phyloP scores from a whole-genome alignment of 2,329 filamentous ascomycete genomes.

The Exophiala calicioides region DNA sequence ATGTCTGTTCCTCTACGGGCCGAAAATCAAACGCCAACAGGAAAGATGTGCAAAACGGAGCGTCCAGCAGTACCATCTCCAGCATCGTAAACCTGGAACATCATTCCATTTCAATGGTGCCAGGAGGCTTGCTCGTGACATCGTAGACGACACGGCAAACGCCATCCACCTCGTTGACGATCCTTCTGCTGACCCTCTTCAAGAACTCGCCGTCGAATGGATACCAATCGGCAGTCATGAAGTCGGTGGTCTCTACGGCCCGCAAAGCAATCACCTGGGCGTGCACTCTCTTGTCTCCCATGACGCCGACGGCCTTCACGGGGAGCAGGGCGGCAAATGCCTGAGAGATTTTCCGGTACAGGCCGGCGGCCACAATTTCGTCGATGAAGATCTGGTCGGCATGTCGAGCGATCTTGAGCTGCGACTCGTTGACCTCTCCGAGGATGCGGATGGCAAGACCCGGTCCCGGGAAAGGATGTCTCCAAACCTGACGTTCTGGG shows the following conservation, averaged over 20 bases:
- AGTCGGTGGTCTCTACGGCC: constrained; percentile 64
- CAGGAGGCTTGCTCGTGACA: constrained; percentile 67
- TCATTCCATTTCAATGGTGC: constrained; percentile 73
- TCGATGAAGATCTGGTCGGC: constrained; percentile 50
- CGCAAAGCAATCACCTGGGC: constrained; percentile 63
- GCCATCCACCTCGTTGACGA: constrained; percentile 74
- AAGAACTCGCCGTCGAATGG: constrained; percentile 67
- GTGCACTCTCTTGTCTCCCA: constrained; percentile 70
- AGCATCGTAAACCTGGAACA: no score
- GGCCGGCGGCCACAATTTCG: constrained; percentile 47
- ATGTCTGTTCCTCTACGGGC: no score
- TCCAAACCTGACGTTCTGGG: constrained; percentile 71
- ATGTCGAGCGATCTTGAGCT: constrained; percentile 68
- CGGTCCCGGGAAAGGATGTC: constrained; percentile 76
- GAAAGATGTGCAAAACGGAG: no score
- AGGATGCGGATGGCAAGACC: constrained; percentile 77
- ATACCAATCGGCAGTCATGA: constrained; percentile 75
- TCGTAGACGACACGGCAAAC: constrained; percentile 64
- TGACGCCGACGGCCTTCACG: constrained; percentile 66
- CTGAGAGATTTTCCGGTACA: constrained; percentile 63
- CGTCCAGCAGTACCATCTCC: no score
- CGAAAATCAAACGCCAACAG: no score
- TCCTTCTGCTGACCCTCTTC: constrained; percentile 64
- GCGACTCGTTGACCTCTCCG: constrained; percentile 78
- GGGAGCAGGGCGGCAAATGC: constrained; percentile 70